phyloP scores from a whole-genome alignment of 129 eudicot species.

The Dittrichia graveolens region DNA sequence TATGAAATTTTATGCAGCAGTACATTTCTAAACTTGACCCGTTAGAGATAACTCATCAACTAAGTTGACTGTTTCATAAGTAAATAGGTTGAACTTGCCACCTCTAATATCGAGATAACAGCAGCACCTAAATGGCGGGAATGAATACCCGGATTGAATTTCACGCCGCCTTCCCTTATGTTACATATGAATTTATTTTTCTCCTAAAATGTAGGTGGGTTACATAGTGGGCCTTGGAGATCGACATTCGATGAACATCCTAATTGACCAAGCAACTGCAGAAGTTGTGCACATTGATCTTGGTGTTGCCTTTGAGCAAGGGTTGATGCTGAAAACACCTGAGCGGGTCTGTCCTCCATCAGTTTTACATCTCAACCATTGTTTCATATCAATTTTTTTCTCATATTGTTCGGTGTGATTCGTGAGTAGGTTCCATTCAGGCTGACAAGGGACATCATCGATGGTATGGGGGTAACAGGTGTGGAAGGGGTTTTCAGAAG shows the following conservation, averaged over 20 bases:
- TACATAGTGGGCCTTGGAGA: conserved; percentile 99
- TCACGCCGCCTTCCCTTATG: no score
- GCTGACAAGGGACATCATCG: conserved; percentile 90
- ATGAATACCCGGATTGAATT: no score
- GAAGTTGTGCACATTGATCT: conserved; percentile 99
- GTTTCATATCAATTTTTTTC: not conserved
- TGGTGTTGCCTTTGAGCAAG: conserved; percentile 98
- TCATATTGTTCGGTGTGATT: not conserved
- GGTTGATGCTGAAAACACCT: conserved; percentile 97
- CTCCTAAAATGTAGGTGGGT: conserved; percentile 61
- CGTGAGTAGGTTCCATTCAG: conserved; percentile 79
- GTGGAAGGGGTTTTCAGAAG: conserved; percentile 98
- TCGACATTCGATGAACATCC: conserved; percentile 89
- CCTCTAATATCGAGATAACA: no score
- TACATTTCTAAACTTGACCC: not conserved
- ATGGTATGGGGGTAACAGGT: conserved; percentile 99
- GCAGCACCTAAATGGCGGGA: no score
- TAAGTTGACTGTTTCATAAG: not conserved
- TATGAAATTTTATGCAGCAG: not conserved
- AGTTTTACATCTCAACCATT: not conserved
- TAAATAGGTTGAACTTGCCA: no score
- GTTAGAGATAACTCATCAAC: not conserved
- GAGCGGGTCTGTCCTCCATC: conserved; percentile 66
- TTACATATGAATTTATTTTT: not conserved
- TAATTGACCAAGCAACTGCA: conserved; percentile 92